phyloP scores from a whole-genome alignment of 1,139 yeast genomes.

The Pneumocystis sp. region DNA sequence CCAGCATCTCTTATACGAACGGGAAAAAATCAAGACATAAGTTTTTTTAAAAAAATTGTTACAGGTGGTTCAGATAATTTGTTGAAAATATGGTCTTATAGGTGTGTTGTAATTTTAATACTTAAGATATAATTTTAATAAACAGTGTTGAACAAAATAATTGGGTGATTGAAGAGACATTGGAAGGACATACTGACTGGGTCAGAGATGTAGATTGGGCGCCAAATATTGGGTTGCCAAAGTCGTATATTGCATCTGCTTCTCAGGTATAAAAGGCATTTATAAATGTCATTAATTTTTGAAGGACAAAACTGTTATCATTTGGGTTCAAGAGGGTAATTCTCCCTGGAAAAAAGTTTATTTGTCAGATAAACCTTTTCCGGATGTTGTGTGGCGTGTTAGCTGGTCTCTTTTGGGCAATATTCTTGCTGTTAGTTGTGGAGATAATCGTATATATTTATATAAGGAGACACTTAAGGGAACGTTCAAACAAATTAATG shows the following conservation, averaged over 20 bases:
- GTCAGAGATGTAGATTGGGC: slow-evolving; percentile 98
- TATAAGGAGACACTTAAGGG: slow-evolving; percentile 95
- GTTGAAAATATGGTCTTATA: slow-evolving; percentile 72
- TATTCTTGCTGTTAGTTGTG: slow-evolving; percentile 87
- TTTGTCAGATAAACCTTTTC: slow-evolving; percentile 67
- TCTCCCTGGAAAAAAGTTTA: slow-evolving; percentile 64
- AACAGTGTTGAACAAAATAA: slow-evolving; percentile 32
- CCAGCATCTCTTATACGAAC: slow-evolving; percentile 26
- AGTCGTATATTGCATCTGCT: slow-evolving; percentile 91
- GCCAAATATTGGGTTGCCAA: slow-evolving; percentile 60
- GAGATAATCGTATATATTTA: slow-evolving; percentile 85
- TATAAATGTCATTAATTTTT: not conserved
- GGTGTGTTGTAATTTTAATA: slow-evolving; percentile 24
- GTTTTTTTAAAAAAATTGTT: slow-evolving; percentile 48
- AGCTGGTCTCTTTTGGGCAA: slow-evolving; percentile 96
- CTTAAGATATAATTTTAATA: not conserved
- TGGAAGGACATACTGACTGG: slow-evolving; percentile 94
- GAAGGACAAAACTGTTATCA: slow-evolving; percentile 70
- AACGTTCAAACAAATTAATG: slow-evolving; percentile 93
- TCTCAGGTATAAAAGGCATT: slow-evolving; percentile 37
- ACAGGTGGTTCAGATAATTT: slow-evolving; percentile 93
- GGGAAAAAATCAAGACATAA: slow-evolving; percentile 28
- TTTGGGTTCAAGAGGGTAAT: slow-evolving; percentile 64
- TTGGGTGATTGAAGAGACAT: slow-evolving; percentile 57
- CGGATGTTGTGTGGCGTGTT: slow-evolving; percentile 97